Conservation (phyloP, 495 filamentous ascomycete species). For the Podospora pseudopauciseta region DNA sequence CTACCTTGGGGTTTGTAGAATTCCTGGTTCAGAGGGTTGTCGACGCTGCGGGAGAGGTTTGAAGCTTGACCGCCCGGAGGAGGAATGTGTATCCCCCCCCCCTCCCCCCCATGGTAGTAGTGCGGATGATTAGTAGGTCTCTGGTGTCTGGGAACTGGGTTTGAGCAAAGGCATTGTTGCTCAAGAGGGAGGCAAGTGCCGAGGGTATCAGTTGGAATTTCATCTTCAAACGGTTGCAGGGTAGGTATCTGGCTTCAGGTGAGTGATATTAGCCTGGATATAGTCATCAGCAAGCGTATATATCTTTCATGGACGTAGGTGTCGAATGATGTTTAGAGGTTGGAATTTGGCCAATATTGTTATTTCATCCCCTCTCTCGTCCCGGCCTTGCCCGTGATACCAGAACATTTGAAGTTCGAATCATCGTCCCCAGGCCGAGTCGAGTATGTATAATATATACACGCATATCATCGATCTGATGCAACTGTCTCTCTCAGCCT, state of each 20-base stretch:
- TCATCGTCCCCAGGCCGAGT: neutral
- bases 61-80: conserved; percentile 45
- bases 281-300: neutral
- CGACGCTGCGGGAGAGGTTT: conserved; percentile 41
- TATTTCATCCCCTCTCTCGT: neutral
- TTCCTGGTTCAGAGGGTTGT: conserved; percentile 44
- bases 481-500: no score
- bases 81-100: conserved; percentile 48
- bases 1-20: conserved; percentile 48
- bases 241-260: neutral
- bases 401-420: neutral
- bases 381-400: neutral
- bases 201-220: neutral
- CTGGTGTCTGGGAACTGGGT: neutral
- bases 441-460: no score
- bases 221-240: neutral
- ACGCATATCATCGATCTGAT: no score
- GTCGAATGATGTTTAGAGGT: neutral
- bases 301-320: neutral
- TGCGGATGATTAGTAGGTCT: conserved; percentile 35
- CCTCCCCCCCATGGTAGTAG: conserved; percentile 58
- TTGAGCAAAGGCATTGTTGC: neutral
- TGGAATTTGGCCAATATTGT: neutral
- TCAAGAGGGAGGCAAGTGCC: neutral
- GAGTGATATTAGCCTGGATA: neutral